These are phyloP conservation scores for Scenedesmus sp. DNA, from an alignment of 163 green algal genomes.

Conservation along the genomic window DNA sequence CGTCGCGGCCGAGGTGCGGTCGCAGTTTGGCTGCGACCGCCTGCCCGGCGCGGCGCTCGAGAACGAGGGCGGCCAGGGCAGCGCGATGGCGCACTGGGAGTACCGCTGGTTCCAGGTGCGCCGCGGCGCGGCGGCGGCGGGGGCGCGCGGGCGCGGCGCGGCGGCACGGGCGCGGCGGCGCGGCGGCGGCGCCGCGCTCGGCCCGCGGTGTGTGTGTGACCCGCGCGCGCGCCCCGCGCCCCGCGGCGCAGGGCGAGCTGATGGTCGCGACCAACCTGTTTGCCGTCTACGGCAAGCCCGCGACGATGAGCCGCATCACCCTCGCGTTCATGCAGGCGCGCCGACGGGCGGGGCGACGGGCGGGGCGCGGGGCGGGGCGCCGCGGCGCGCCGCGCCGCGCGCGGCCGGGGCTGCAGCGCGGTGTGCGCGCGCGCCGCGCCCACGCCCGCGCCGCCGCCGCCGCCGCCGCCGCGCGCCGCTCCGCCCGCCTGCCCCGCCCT, in stretches of 20 bases:
- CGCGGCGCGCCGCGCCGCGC: too few species aligned
- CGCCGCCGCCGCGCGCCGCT: too few species aligned
- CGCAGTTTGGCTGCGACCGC: slow-evolving; percentile 56
- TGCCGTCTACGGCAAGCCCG: slow-evolving; percentile 47
- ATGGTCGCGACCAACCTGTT: slow-evolving; percentile 65
- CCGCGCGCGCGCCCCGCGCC: not conserved
- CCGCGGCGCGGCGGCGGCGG: not conserved
- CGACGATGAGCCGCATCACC: slow-evolving; percentile 54
- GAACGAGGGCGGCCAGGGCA: slow-evolving; percentile 61
- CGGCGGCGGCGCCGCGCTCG: too few species aligned
- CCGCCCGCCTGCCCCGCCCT: too few species aligned
- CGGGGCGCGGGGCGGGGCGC: too few species aligned
- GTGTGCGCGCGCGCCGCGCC: too few species aligned
- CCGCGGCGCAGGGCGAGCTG: slow-evolving; percentile 64
- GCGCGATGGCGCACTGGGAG: slow-evolving; percentile 62
- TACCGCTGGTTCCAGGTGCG: slow-evolving; percentile 59
- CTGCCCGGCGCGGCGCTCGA: slow-evolving; percentile 61
- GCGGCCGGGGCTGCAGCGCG: too few species aligned
- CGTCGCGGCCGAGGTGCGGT: slow-evolving; percentile 45
- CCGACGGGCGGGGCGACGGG: too few species aligned
- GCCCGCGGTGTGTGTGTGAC: too few species aligned
- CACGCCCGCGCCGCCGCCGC: too few species aligned
- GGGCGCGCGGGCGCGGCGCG: not conserved
- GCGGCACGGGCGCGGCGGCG: too few species aligned
- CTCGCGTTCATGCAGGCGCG: slow-evolving; percentile 61